phyloP scores from a whole-genome alignment of 2,329 filamentous ascomycete genomes.

The Penicillium sp. region DNA sequence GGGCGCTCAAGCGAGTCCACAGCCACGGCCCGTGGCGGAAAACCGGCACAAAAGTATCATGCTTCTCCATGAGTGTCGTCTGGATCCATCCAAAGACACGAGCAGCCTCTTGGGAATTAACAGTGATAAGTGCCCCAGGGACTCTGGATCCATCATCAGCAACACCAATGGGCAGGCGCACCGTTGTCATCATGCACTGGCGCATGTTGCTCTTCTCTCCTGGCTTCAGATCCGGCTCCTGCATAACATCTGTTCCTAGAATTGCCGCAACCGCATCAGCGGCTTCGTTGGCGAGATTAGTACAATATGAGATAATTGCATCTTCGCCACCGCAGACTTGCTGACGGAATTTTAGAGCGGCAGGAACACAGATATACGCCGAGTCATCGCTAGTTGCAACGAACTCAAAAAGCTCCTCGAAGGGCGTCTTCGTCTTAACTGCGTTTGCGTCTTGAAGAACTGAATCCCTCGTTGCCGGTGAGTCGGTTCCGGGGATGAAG shows the following conservation, averaged over 20 bases:
- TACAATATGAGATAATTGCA: constrained; percentile 66
- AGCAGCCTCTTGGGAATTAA: constrained; percentile 46
- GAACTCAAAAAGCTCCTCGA: constrained; percentile 74
- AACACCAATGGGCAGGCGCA: constrained; percentile 68
- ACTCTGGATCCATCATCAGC: constrained; percentile 1
- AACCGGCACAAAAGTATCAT: constrained; percentile 71
- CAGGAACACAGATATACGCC: constrained; percentile 71
- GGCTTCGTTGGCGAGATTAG: constrained; percentile 65
- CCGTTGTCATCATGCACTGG: constrained; percentile 71
- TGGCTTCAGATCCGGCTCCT: constrained; percentile 48
- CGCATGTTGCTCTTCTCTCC: constrained; percentile 51
- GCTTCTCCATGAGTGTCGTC: constrained; percentile 58
- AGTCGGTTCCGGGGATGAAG: constrained; percentile 57
- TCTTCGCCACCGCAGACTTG: constrained; percentile 74
- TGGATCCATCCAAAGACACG: constrained; percentile 63
- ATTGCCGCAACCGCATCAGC: constrained; percentile 63
- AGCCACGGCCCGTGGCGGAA: constrained; percentile 63
- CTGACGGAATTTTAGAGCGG: constrained; percentile 71
- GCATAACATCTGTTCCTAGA: constrained; percentile 72
- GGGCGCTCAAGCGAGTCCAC: constrained; percentile 76
- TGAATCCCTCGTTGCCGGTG: constrained; percentile 53
- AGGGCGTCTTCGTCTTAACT: constrained; percentile 56
- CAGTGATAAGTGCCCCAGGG: constrained; percentile 16
- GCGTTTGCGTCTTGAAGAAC: constrained; percentile 39
- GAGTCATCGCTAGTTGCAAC: constrained; percentile 74